Evolutionary conservation across 768 basidiomycete species (phyloP), one percentile per base, ranked within the genome.

Genomic region (Pleurotus tuber-regium): DNA sequence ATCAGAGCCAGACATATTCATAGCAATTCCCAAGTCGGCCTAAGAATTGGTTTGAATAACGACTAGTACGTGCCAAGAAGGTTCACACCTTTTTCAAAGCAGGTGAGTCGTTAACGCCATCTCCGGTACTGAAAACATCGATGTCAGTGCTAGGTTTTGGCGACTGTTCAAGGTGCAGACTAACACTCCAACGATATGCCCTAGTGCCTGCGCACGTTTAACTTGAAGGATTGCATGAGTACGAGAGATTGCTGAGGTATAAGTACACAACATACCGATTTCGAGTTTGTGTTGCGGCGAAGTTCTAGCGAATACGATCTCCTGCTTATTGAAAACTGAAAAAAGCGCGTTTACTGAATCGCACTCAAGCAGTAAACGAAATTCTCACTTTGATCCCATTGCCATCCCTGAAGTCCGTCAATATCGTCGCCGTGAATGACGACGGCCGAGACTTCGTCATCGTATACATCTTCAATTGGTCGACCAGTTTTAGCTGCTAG

Each of bases 1-100:
- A 55, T 86, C 85, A 3, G 84, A 86, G 28, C 84, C 85, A 21
- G 84, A 85, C 29, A 86, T 81, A 58, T 86, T 86, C 84, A 87
- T 87, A 1, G 84, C 84, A 58, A 86, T 86, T 25, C 85, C 85
- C 19, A 87, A 72, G 56, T 86, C 84, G 24, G 85, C 84, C 74
- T 77, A 49, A 3, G 18, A 12, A n/a, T 16, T 30, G 28, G 4
- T 23, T 28, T 41, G 2, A 48, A 33, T 12, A n/a, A 11, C 12
- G 18, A 26, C 3, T 18, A 23, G 23, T 9, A n/a, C 9, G 41
- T 25, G 14, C 5, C 25, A 21, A 1, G 44, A 4, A 19, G 5
- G 12, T 24, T 47, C 50, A 29, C 42, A 67, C 73, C 67, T 82
- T 82, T 61, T 87, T 87, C 24, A 87, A 66, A 7, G 85, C 85